Conservation (phyloP, 2,329 filamentous ascomycete genomes). For the Aureobasidium namibiae region DNA sequence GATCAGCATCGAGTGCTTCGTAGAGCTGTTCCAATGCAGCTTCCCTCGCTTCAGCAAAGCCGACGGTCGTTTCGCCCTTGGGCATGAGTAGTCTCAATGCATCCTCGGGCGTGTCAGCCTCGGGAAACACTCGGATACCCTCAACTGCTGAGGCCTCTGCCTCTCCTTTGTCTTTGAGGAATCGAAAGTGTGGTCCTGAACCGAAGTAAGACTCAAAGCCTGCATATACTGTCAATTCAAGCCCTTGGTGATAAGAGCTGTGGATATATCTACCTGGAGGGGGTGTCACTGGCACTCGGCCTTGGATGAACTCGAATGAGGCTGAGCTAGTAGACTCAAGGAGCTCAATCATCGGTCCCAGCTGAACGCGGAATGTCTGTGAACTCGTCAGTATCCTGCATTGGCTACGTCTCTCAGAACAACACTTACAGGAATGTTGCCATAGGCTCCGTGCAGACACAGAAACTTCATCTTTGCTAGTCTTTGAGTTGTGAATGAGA, state of each 20-base stretch:
- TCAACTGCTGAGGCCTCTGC: neutral
- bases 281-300: neutral
- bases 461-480: neutral
- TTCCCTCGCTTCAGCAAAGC: neutral
- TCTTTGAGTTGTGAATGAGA: neutral
- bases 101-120: slow-evolving; percentile 4
- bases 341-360: neutral
- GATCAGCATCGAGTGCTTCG: neutral
- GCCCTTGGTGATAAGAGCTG: neutral
- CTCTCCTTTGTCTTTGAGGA: neutral
- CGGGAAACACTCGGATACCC: neutral
- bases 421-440: neutral
- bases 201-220: slow-evolving; percentile 4
- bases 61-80: neutral
- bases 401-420: neutral
- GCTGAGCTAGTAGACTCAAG: neutral
- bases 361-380: neutral
- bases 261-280: neutral
- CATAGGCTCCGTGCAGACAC: slow-evolving; percentile 5
- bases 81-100: neutral
- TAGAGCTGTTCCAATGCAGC: neutral
- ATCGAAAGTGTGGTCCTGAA: neutral
- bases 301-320: neutral
- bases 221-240: neutral
- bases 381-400: neutral